phyloP scores from a whole-genome alignment of 2,329 filamentous ascomycete genomes.

The Fusarium piperis region DNA sequence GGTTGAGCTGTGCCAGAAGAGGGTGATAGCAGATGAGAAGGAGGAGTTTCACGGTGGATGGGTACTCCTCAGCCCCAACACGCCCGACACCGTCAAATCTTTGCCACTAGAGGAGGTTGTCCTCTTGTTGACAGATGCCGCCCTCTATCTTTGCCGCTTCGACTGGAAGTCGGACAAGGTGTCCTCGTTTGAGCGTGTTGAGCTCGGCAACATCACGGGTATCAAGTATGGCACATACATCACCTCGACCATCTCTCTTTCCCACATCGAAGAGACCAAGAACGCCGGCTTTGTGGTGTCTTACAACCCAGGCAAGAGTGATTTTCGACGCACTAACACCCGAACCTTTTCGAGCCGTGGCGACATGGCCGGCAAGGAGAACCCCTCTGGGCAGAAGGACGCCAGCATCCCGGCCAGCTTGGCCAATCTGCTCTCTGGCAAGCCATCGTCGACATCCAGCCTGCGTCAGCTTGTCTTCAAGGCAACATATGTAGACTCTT shows the following conservation, averaged over 20 bases:
- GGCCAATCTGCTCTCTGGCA: slow-evolving; percentile 55
- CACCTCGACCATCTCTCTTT: slow-evolving; percentile 82
- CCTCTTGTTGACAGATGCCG: slow-evolving; percentile 83
- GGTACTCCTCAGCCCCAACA: slow-evolving; percentile 82
- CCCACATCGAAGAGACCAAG: slow-evolving; percentile 78
- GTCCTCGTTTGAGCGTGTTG: slow-evolving; percentile 87
- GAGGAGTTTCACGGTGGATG: slow-evolving; percentile 91
- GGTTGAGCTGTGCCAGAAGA: slow-evolving; percentile 86
- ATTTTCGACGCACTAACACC: slow-evolving; percentile 85
- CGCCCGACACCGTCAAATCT: slow-evolving; percentile 74
- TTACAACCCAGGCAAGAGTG: slow-evolving; percentile 76
- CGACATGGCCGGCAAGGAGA: slow-evolving; percentile 42
- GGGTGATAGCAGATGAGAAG: slow-evolving; percentile 82
- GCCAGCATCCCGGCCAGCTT: slow-evolving; percentile 48
- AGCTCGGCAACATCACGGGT: slow-evolving; percentile 75
- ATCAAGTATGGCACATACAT: slow-evolving; percentile 89
- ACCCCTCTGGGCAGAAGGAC: slow-evolving; percentile 30
- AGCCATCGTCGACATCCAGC: slow-evolving; percentile 31
- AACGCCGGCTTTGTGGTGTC: slow-evolving; percentile 87
- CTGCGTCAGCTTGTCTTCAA: slow-evolving; percentile 32
- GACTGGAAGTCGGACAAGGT: slow-evolving; percentile 98
- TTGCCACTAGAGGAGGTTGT: slow-evolving; percentile 89
- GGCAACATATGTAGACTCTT: slow-evolving; percentile 57
- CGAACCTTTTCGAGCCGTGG: slow-evolving; percentile 73
- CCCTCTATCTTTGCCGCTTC: slow-evolving; percentile 88